Evolutionary conservation across 805 yeast genomes (phyloP), one percentile per base, ranked within the genome.

Genomic region (Starmerella sirachaensis): DNA sequence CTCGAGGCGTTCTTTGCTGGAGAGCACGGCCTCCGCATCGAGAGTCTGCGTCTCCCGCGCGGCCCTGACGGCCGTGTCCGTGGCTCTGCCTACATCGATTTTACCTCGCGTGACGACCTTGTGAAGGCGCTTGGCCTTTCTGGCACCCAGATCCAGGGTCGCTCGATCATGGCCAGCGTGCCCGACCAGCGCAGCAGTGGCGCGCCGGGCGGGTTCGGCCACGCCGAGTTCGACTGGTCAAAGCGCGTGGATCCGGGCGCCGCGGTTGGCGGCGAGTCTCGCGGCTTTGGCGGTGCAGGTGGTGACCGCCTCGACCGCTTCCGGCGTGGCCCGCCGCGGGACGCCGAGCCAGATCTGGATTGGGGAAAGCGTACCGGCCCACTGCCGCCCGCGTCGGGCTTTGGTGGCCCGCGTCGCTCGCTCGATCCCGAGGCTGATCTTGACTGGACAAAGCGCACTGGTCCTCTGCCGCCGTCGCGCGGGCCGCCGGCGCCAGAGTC

Each of bases 61-160:
- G 52, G 58, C 51, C 69, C 63, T 45, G 72, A 76, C 41, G 76
- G 81, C 25, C 73, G 76, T 54, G 68, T 81, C 69, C 77, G 79
- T 52, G 94, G 94, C 29, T 81, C 76, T 55, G 96, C 93, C 18
- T 86, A 83, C 58, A 80, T 88, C 43, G 93, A 86, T 58, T 91
- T 74, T 53, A 84, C 74, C 57, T 71, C 81, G 43, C 78, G 76
- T 54, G 94, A 81, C 43, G 79, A 80, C 50, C 69, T 88, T 53
- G 77, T 68, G 40, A 69, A 70, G 46, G 91, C 96, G 31, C 62
- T 88, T 50, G 72, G 73, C 41, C 72, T 76, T 55, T 68, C 82
- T 53, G 82, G 82, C 59, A 76, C 74, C 49, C 65, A 72, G 43
- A 78, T 79, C 43, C 74, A 69, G 63, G 76, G 76, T 56, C 91